Base-by-base conservation (phyloP, 2,329 filamentous ascomycete species). In the Aspergillus nomiae region DNA sequence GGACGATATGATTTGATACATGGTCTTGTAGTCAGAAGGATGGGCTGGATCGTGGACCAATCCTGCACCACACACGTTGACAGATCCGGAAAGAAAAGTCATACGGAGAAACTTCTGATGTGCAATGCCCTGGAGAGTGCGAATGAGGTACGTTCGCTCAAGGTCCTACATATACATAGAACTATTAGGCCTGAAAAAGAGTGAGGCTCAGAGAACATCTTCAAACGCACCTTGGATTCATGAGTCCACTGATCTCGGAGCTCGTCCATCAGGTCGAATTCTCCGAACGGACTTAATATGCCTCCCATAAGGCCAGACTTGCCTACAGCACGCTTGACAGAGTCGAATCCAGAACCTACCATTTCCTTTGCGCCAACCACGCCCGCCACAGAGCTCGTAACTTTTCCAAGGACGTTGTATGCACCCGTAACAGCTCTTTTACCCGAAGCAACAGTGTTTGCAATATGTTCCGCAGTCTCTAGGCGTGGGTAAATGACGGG, bases 171-270 rank as follows among this genome's bases (percentile, higher is more conserved):
- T 32, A 24, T 48, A 21, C 30, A 38, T 34, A 4, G 14, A 16
- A 55, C 14, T 9, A 19, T 38, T 38, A 55, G 30, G 24, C 7
- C 3, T 11, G 36, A 38, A 55, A 26, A 21, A 38, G 14, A 38
- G 34, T 46, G n/a, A 36, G 6, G n/a, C 21, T 11, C 3, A 34
- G 9, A 14, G 30, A 14, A 14, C 46, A 14, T 14, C 19, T 8
- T n/a, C 50, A 38, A 30, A 67, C 73, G 43, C 77, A 88, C 87
- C 83, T 98, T 99, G 58, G 91, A 94, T 58, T 98, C 94, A 74
- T 99, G 95, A 26, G 95, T 99, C 95, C 95, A 99, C 84, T 96
- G 90, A 76, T 99, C 95, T 74, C 94, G 90, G 63, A 98, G 82
- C 74, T 98, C 95, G 79, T 99, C 95, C 59, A 95, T 88, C 57